Evolutionary conservation across 768 basidiomycete species (phyloP).

Genomic region (Favolaschia claudopus): DNA sequence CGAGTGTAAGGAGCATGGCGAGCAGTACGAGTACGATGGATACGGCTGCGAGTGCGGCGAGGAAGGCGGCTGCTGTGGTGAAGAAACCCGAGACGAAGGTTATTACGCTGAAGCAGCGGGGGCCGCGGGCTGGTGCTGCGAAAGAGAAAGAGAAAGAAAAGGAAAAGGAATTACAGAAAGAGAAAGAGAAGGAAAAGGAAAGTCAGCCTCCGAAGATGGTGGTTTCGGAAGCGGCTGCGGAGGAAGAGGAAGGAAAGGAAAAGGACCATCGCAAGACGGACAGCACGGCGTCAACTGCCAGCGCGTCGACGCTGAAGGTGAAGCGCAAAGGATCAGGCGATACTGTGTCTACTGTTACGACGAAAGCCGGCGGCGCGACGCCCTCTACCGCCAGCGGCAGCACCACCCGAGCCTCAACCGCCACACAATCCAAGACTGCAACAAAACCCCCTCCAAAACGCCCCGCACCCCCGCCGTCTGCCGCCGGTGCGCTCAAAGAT

Average conservation of each 20-base stretch:
- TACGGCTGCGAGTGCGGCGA: slow-evolving; percentile 37
- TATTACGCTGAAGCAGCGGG: slow-evolving; percentile 24
- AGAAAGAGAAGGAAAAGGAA: slow-evolving; percentile 26
- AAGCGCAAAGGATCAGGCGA: slow-evolving; percentile 53
- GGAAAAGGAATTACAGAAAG: slow-evolving; percentile 14
- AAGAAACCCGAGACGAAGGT: slow-evolving; percentile 29
- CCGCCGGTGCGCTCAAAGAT: slow-evolving; percentile 29
- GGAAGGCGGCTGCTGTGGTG: slow-evolving; percentile 32
- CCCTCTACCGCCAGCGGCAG: slow-evolving; percentile 30
- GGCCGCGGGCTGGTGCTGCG: slow-evolving; percentile 14
- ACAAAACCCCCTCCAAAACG: slow-evolving; percentile 23
- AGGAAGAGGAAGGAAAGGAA: slow-evolving; percentile 38
- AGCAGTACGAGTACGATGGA: slow-evolving; percentile 30
- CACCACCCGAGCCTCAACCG: not conserved
- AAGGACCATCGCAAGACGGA: slow-evolving; percentile 54
- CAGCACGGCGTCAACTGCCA: slow-evolving; percentile 51
- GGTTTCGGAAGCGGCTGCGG: slow-evolving; percentile 17
- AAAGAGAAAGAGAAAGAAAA: slow-evolving; percentile 14
- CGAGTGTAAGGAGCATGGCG: slow-evolving; percentile 31
- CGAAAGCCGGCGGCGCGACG: slow-evolving; percentile 32
- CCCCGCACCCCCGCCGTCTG: slow-evolving; percentile 32
- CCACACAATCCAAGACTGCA: slow-evolving; percentile 21
- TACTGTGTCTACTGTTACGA: slow-evolving; percentile 46
- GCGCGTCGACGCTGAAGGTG: slow-evolving; percentile 46
- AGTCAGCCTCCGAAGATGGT: too few relatives aligned